Conservation (phyloP, 139 green algal genomes). For the Chlorella sp. region DNA sequence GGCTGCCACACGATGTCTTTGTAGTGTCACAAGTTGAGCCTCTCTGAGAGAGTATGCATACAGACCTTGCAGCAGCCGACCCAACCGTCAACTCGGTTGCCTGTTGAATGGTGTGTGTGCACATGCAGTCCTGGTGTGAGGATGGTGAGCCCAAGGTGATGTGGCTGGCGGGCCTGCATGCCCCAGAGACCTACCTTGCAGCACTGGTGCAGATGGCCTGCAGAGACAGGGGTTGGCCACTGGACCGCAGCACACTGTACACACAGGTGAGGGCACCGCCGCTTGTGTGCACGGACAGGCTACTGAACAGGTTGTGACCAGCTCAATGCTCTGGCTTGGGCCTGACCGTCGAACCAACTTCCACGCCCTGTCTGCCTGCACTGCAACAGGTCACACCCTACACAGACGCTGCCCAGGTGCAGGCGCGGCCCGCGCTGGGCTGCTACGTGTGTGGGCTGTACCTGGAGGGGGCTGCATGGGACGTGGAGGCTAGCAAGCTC, state of each 20-base stretch:
- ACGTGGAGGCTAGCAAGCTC: slow-evolving; percentile 47
- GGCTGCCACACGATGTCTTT: no score
- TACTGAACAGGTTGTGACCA: no score
- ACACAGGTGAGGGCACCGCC: no score
- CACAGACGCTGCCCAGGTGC: slow-evolving; percentile 27
- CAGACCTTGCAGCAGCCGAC: no score
- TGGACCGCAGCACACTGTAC: slow-evolving; percentile 77
- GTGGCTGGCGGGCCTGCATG: slow-evolving; percentile 77
- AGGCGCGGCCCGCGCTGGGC: slow-evolving; percentile 55
- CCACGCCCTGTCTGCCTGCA: no score
- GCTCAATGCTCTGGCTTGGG: no score
- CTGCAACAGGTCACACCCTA: slow-evolving; percentile 42
- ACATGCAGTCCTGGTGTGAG: slow-evolving; percentile 74
- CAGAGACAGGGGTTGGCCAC: slow-evolving; percentile 71
- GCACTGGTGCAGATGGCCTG: slow-evolving; percentile 83
- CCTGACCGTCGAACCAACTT: no score
- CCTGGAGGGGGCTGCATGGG: slow-evolving; percentile 79
- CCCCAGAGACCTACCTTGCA: slow-evolving; percentile 82
- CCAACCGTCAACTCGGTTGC: no score
- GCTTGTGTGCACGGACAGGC: no score
- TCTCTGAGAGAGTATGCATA: no score
- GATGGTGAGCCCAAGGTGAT: slow-evolving; percentile 74
- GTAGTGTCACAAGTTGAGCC: no score
- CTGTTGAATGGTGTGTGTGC: no score
- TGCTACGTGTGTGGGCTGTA: slow-evolving; percentile 76